A percentile compares a stretch with the other conserved stretches of the same genome.
Conservation (phyloP, 345 rosid species). For the Eucalyptus polybractea region DNA sequence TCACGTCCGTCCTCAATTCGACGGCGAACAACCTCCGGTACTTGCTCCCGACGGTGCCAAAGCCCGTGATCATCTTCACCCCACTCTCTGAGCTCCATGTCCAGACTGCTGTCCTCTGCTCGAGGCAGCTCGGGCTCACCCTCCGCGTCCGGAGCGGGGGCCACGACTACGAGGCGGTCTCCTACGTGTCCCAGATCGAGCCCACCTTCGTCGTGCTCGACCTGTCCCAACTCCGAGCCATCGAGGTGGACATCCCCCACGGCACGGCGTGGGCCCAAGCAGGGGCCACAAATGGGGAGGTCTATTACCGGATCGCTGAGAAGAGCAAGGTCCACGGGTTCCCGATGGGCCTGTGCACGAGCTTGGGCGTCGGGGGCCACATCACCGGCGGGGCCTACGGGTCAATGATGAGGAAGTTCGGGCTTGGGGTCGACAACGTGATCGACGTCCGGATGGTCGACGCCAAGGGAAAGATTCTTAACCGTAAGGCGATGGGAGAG, state of each 20-base stretch:
- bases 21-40: constrained; percentile 44
- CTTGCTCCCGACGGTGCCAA: constrained; percentile 24
- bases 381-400: constrained; percentile 69
- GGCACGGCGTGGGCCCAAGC: constrained; percentile 64
- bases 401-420: constrained; percentile 62
- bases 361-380: constrained; percentile 55
- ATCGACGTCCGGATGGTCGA: constrained; percentile 57
- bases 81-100: constrained; percentile 43
- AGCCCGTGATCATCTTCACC: constrained; percentile 46
- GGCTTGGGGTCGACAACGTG: constrained; percentile 71
- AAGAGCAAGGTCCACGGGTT: constrained; percentile 50
- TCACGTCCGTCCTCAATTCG: constrained; percentile 22
- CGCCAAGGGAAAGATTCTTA: constrained; percentile 34
- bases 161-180: constrained; percentile 56
- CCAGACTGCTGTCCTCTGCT: constrained; percentile 47
- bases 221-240: constrained; percentile 29
- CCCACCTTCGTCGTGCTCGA: constrained; percentile 43
- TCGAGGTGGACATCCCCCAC: constrained; percentile 15
- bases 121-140: constrained; percentile 21
- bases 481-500: constrained; percentile 48
- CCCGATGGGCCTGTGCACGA: constrained; percentile 56
- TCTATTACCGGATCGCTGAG: constrained; percentile 41
- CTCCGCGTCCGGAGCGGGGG: constrained; percentile 57
- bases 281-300: constrained; percentile 66
- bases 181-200: constrained; percentile 39